Evolutionary conservation across 2,329 filamentous ascomycete species (phyloP), one percentile per base, ranked within the genome.

Genomic region (Lecanicillium sp.): DNA sequence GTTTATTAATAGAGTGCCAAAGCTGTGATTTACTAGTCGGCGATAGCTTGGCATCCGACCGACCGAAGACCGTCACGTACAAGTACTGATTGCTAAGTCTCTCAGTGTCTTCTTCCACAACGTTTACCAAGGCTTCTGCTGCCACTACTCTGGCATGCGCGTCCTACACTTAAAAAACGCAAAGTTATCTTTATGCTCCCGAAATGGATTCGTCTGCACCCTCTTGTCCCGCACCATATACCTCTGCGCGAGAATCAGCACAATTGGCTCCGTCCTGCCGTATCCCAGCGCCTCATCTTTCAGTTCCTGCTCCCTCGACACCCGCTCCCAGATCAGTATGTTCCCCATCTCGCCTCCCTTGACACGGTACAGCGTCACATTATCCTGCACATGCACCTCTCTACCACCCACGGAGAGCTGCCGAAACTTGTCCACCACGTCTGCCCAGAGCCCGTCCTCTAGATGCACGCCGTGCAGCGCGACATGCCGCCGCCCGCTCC

Each of bases 271-370:
- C 12, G 11, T 23, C 11, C 39, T 27, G 4, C 27, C 39, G 12
- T 42, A 42, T 7, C 39, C 39, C 39, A 42, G 20, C 3, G 6
- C 15, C 11, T 21, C 39, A 6, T 42, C 21, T 14, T 42, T 20
- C 5, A 5, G n/a, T 19, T n/a, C 8, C 39, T 30, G 17, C 12
- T 32, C 19, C 9, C 3, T 5, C 27, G 39, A 14, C 15, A 30
- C 11, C 7, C n/a, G n/a, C 14, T 41, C 38, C 5, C 14, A n/a
- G 12, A 42, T 9, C 10, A 42, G 19, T 7, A 32, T 32, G 12
- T 20, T 10, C 12, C 39, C 39, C 39, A 42, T 42, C 39, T 42
- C 39, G 5, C 39, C 39, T 17, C 39, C 39, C 26, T 9, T 42
- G 11, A 42, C 10, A 17, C 15, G 3, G 9, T 12, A 20, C 26